These are phyloP conservation scores for Suillus spraguei DNA, from an alignment of 768 basidiomycete species.

Conservation along the genomic window DNA sequence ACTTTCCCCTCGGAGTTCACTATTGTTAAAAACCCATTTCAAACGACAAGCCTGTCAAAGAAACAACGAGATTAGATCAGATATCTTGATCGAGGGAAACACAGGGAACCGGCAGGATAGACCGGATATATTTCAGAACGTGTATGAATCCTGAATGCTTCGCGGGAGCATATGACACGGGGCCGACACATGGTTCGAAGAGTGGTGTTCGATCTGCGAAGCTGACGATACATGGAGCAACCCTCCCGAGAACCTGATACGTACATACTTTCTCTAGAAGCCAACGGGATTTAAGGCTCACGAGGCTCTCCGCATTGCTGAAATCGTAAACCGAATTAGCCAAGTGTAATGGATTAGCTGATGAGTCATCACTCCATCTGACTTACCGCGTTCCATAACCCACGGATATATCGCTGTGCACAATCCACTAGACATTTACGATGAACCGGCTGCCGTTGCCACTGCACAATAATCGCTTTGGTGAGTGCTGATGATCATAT, in stretches of 20 bases:
- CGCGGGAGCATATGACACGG: constrained; percentile 3
- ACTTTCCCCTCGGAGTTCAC: background rate
- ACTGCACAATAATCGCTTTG: background rate
- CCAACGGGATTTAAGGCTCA: background rate
- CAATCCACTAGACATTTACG: background rate
- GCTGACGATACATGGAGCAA: background rate
- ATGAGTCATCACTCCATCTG: too few species aligned
- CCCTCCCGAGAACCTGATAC: background rate
- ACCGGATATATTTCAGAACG: background rate
- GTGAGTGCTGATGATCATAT: too few species aligned
- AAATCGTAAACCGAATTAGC: background rate
- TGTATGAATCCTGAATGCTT: background rate
- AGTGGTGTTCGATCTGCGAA: constrained; percentile 2
- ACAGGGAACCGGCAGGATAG: background rate
- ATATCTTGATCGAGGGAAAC: background rate
- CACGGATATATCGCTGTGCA: constrained; percentile 1
- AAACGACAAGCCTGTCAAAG: background rate
- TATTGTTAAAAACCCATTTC: background rate
- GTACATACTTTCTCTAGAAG: background rate
- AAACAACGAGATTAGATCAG: background rate
- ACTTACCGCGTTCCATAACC: background rate
- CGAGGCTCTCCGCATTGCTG: background rate
- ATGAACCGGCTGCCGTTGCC: background rate
- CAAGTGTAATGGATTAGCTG: background rate
- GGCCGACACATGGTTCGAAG: constrained; percentile 5